These are phyloP conservation scores for Glarea lozoyensis DNA, from an alignment of 495 filamentous ascomycete genomes.

Conservation along the genomic window DNA sequence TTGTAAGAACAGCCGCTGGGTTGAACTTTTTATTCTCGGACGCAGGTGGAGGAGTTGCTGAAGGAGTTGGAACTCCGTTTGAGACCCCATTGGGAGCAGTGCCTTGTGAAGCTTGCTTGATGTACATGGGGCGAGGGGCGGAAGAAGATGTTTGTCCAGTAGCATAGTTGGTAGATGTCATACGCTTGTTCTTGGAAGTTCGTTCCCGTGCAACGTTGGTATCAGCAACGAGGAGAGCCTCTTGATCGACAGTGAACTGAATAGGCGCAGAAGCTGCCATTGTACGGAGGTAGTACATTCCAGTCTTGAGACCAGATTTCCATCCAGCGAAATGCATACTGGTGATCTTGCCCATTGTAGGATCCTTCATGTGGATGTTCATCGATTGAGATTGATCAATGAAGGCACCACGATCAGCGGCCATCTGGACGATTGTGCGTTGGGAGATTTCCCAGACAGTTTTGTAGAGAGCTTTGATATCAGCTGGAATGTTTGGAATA, in stretches of 20 bases:
- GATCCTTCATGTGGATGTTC: slow-evolving; percentile 98
- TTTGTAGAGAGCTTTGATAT: slow-evolving; percentile 97
- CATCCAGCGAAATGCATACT: slow-evolving; percentile 99
- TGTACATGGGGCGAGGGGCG: slow-evolving; percentile 32
- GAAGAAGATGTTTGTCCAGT: slow-evolving; percentile 26
- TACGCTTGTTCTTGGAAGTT: slow-evolving; percentile 57
- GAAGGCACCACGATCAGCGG: slow-evolving; percentile 93
- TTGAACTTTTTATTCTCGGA: slow-evolving; percentile 27
- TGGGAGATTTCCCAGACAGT: slow-evolving; percentile 99
- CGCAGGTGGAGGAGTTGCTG: slow-evolving; percentile 45
- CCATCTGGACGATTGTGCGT: slow-evolving; percentile 91
- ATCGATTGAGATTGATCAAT: slow-evolving; percentile 98
- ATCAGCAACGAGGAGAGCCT: slow-evolving; percentile 83
- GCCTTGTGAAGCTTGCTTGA: slow-evolving; percentile 26
- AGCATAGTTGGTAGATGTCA: slow-evolving; percentile 45
- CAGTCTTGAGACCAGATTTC: slow-evolving; percentile 98
- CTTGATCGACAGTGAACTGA: slow-evolving; percentile 98
- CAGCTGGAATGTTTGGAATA: slow-evolving; percentile 88
- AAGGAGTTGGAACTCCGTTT: slow-evolving; percentile 57
- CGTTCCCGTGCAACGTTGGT: slow-evolving; percentile 62
- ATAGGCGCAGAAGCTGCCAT: slow-evolving; percentile 95
- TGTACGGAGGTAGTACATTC: slow-evolving; percentile 99
- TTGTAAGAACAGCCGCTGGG: slow-evolving; percentile 27
- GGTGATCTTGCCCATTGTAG: slow-evolving; percentile 99
- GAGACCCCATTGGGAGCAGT: slow-evolving; percentile 18